Evolutionary conservation across 371 early-diverging fungal genomes (phyloP), one percentile per base, ranked within the genome.

Genomic region (Haplosporangium sp.): DNA sequence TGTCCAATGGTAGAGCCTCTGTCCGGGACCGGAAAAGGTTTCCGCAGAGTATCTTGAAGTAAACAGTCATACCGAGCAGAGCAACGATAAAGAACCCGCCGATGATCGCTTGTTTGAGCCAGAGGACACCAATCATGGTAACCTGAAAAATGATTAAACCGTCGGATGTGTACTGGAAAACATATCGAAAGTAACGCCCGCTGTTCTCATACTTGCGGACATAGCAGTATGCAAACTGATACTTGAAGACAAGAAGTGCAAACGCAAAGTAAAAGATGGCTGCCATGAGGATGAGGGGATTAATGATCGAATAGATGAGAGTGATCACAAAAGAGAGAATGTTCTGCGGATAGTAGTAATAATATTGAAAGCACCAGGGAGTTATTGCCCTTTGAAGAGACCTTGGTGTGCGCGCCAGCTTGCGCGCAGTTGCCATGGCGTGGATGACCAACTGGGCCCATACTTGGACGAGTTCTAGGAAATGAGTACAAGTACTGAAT

Each of bases 141-240:
- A 95, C 66, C 72, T 97, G 98, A 80, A 94, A 94, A 43, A 97
- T 90, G 48, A 94, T 74, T 9, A 97, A 77, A 0, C 96, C 94
- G 42, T 90, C 87, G 7, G 95, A 86, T 20, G 94, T 92, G 45
- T 96, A 92, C 23, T 92, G 86, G 41, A 92, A 91, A 63, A 92
- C 90, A 21, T 90, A 85, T 10, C 94, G 91, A 67, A 92, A 95
- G 43, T 87, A 89, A 52, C 85, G 86, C 5, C 97, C 98, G 12
- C 89, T 86, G 3, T 93, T 86, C 80, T 97, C 98, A 64, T 95
- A 96, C 14, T 90, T 86, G 8, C 93, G 93, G 46, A 96, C 84
- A 71, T 97, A 96, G 21, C 94, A 93, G 74, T 94, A 95, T 41
- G 92, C 86, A 59, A 92, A 88, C 67, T 92, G 90, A 61, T 95